Conservation (phyloP, 106 monocot species). For the Dendrobium nobile region DNA sequence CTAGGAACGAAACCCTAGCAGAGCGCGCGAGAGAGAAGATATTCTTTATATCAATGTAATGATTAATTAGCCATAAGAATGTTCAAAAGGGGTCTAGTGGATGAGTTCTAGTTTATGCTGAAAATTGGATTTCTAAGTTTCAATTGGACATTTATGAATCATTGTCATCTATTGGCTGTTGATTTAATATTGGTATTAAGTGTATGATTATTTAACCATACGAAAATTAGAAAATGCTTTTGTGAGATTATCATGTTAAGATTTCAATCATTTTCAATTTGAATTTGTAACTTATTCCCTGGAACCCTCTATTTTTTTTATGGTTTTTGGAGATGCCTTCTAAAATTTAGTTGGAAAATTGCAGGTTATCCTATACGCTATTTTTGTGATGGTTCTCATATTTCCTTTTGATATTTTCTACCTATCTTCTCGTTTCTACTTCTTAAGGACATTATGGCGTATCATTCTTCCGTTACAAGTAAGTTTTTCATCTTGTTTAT, state of each 20-base stretch:
- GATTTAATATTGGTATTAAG: neutral
- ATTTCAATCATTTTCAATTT: neutral
- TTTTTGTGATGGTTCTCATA: slow-evolving; percentile 63
- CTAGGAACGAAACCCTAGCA: too few relatives aligned
- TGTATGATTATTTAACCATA: neutral
- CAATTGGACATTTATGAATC: too few relatives aligned
- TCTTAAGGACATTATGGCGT: slow-evolving; percentile 76
- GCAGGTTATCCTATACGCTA: slow-evolving; percentile 83
- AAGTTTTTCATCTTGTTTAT: slow-evolving; percentile 18
- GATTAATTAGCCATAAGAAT: too few relatives aligned
- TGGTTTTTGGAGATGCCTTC: neutral
- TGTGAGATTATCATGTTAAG: neutral
- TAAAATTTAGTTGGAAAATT: slow-evolving; percentile 8
- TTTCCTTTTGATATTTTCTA: slow-evolving; percentile 95
- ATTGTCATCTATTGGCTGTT: too few relatives aligned
- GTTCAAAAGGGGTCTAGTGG: too few relatives aligned
- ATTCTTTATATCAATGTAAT: too few relatives aligned
- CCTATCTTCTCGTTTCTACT: slow-evolving; percentile 83
- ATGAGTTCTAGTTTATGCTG: too few relatives aligned
- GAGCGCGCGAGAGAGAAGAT: too few relatives aligned
- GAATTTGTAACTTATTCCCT: neutral
- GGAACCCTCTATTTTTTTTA: neutral
- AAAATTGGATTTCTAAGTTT: too few relatives aligned
- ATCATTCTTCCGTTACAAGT: slow-evolving; percentile 82
- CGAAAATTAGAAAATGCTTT: neutral